phyloP scores from a whole-genome alignment of 2,329 filamentous ascomycete species.

The Dactylonectria macrodidyma region DNA sequence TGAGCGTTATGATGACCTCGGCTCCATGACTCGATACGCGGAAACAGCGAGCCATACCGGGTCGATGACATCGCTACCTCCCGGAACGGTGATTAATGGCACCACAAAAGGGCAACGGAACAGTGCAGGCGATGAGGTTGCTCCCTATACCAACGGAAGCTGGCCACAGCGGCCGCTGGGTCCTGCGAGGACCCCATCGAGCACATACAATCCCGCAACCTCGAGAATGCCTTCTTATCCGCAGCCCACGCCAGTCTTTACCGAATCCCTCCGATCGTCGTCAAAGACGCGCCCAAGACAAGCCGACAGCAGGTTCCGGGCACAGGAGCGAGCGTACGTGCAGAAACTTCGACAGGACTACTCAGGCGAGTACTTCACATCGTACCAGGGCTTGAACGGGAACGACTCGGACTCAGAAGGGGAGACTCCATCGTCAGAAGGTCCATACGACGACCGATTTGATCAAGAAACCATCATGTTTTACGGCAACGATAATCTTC shows the following conservation, averaged over 20 bases:
- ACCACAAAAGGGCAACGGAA: constrained; percentile 58
- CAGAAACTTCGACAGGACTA: constrained; percentile 88
- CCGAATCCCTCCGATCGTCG: constrained; percentile 64
- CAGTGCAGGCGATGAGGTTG: constrained; percentile 47
- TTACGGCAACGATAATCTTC: constrained; percentile 89
- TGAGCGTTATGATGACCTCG: constrained; percentile 66
- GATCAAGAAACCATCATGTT: constrained; percentile 95
- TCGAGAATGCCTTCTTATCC: constrained; percentile 64
- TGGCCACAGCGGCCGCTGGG: constrained; percentile 77
- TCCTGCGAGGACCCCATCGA: constrained; percentile 82
- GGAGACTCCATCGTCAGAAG: constrained; percentile 89
- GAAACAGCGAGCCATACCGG: constrained; percentile 58
- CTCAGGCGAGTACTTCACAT: constrained; percentile 77
- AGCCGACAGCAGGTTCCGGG: constrained; percentile 63
- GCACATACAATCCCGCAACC: constrained; percentile 81
- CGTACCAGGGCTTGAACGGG: constrained; percentile 72
- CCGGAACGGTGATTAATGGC: constrained; percentile 60
- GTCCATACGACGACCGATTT: constrained; percentile 87
- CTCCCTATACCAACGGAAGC: constrained; percentile 50
- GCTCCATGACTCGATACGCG: constrained; percentile 60
- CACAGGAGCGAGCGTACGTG: constrained; percentile 92
- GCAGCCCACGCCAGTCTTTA: constrained; percentile 59
- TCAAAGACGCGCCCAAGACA: constrained; percentile 66
- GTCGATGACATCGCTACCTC: constrained; percentile 60
- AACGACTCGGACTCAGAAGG: constrained; percentile 91